Percentiles rank a stretch among this genome's conserved stretches.
These are phyloP conservation scores for Nannochloris sp. DNA, from an alignment of 139 green algal species.

Conservation along the genomic window DNA sequence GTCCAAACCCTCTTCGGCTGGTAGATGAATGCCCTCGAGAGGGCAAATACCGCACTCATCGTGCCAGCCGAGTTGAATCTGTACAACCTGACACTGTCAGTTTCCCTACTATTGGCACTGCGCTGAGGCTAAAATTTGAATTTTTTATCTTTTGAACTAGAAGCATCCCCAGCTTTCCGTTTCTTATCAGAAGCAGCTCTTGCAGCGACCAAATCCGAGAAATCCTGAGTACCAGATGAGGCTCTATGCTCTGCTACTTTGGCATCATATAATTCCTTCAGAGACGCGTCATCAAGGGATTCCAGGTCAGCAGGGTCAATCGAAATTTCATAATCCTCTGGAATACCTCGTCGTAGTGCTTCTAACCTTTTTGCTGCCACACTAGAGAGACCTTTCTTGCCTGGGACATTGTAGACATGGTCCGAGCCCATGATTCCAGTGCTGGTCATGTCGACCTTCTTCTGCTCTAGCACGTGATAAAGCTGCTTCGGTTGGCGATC, in stretches of 20 bases:
- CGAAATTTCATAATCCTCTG: constrained; percentile 73
- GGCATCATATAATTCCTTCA: constrained; percentile 51
- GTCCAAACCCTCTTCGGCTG: constrained; percentile 7
- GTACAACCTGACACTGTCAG: neutral
- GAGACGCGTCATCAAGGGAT: constrained; percentile 64
- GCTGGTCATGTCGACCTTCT: constrained; percentile 31
- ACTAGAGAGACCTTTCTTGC: constrained; percentile 22
- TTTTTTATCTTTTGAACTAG: constrained; percentile 48
- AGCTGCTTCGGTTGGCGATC: constrained; percentile 29
- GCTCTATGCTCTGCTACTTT: constrained; percentile 39
- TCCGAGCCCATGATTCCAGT: constrained; percentile 68
- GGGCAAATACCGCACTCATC: constrained; percentile 1
- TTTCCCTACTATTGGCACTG: neutral
- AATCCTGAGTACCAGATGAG: constrained; percentile 63
- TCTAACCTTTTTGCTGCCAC: constrained; percentile 32
- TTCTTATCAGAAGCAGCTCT: constrained; percentile 75
- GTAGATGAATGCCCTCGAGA: neutral
- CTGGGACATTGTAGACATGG: constrained; percentile 85
- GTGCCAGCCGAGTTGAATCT: neutral
- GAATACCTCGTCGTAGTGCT: constrained; percentile 22
- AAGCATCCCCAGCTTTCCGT: constrained; percentile 58
- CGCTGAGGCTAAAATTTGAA: constrained; percentile 36
- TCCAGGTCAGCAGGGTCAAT: constrained; percentile 86
- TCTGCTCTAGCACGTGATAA: constrained; percentile 73
- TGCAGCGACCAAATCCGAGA: constrained; percentile 86